These are phyloP conservation scores for Phytophthora podocarpi DNA, from an alignment of 352 stramenopile species.

Conservation along the genomic window DNA sequence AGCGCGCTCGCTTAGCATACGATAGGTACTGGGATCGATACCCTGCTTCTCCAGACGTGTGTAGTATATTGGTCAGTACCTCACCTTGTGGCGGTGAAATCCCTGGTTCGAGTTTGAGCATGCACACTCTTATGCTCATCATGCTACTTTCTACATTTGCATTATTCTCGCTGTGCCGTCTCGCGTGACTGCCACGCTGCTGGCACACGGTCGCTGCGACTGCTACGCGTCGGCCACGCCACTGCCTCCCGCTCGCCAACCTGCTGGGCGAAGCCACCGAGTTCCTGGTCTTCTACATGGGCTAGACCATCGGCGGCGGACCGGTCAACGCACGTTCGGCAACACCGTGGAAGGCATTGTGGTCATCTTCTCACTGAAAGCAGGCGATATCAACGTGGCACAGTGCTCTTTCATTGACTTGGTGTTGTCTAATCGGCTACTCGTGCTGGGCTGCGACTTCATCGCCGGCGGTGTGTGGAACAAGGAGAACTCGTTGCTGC, in stretches of 20 bases:
- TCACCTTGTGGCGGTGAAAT: constrained; percentile 26
- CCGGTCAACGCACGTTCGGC: constrained; percentile 98
- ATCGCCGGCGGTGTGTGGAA: constrained; percentile 84
- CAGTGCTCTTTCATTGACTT: constrained; percentile 97
- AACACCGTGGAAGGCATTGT: constrained; percentile 98
- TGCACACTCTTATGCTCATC: constrained; percentile 2
- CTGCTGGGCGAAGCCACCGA: constrained; percentile 97
- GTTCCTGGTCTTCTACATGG: constrained; percentile 96
- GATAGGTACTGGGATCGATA: constrained; percentile 24
- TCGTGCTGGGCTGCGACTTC: constrained; percentile 97
- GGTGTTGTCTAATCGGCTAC: constrained; percentile 97
- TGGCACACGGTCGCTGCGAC: no score
- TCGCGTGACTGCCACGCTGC: background rate
- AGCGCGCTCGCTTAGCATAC: constrained; percentile 2
- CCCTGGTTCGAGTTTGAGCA: constrained; percentile 18
- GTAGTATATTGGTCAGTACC: constrained; percentile 25
- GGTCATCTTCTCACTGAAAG: constrained; percentile 92
- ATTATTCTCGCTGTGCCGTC: background rate
- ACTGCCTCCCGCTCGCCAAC: constrained; percentile 93
- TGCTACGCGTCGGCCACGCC: no score
- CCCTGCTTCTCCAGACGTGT: constrained; percentile 24
- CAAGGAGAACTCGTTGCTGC: constrained; percentile 92
- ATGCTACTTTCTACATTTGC: background rate
- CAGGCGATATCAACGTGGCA: constrained; percentile 96
- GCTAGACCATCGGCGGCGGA: constrained; percentile 96